phyloP scores from a whole-genome alignment of 1,139 yeast genomes.

The Candida sojae region DNA sequence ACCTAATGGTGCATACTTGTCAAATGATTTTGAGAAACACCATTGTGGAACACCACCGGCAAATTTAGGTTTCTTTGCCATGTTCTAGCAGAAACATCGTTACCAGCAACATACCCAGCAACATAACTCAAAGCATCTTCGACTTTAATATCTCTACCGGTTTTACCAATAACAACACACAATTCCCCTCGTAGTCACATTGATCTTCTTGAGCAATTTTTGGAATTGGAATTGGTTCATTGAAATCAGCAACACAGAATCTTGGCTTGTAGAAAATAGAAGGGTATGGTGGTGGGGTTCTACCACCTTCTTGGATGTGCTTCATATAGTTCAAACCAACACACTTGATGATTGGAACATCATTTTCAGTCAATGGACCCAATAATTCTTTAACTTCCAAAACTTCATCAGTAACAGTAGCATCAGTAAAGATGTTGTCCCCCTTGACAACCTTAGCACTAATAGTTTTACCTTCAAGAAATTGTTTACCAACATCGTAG shows the following conservation, averaged over 20 bases:
- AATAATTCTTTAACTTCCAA: conserved; percentile 31
- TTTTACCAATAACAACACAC: conserved; percentile 54
- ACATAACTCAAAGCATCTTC: conserved; percentile 48
- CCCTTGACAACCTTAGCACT: conserved; percentile 41
- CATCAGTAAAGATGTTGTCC: conserved; percentile 35
- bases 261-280: conserved; percentile 50
- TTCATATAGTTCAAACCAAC: conserved; percentile 37
- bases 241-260: conserved; percentile 39
- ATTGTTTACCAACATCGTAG: conserved; percentile 15
- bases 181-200: conserved; percentile 58
- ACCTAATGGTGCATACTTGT: conserved; percentile 55
- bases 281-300: conserved; percentile 45
- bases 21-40: conserved; percentile 53
- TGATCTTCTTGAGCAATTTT: conserved; percentile 34
- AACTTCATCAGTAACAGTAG: conserved; percentile 35
- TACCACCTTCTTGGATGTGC: conserved; percentile 30
- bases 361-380: conserved; percentile 36
- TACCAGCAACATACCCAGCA: conserved; percentile 54
- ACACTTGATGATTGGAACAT: conserved; percentile 38
- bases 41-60: conserved; percentile 51
- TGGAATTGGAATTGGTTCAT: conserved; percentile 43
- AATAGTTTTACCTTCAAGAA: conserved; percentile 13
- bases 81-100: conserved; percentile 55
- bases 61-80: conserved; percentile 43
- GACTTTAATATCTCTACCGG: conserved; percentile 42